Evolutionary conservation across 1,284 basidiomycete genomes (phyloP), one percentile per base, ranked within the genome.

Genomic region (Sparassis latifolia): DNA sequence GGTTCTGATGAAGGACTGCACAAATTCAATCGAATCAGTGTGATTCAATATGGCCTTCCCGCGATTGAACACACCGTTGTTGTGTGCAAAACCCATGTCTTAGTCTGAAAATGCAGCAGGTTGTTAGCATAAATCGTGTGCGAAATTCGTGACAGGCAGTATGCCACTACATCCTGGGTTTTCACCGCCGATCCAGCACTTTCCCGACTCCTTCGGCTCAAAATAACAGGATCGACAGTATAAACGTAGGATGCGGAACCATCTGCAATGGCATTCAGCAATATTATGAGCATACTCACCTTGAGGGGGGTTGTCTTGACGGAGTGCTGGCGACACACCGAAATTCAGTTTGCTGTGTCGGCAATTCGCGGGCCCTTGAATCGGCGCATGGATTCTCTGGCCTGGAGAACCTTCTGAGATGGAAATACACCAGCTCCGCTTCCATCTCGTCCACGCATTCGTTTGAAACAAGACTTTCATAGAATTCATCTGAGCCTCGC

Each of bases 1-100:
- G 95, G 77, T 95, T 95, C 69, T 77, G 80, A 75, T 84, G 92
- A 71, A 94, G 89, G 76, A 91, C 90, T 87, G 55, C 9, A 54
- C 31, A 48, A 50, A 32, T 38, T 7, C 40, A 6, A 37, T 37
- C 56, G 61, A 39, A 58, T 27, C 43, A 33, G 32, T 27, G 33
- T 47, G 7, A 43, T 33, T 29, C 40, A 38, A 10, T 12, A 27
- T 35, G 33, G 7, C 5, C 7, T n/a, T 2, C 2, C 10, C 5
- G 37, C 5, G n/a, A 10, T 33, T 27, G 38, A 44, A 72, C 79
- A 62, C 48, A 87, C 85, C 85, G 79, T 89, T 89, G 73, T 89
- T 89, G 75, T 87, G 81, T 60, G 70, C 74, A 69, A 88, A 89
- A 82, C 86, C 86, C 86, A 89, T 89, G 51, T 55, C 55, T 57